Conservation (phyloP, 257 asterid genomes). For the Solanum lycopersicoides region DNA sequence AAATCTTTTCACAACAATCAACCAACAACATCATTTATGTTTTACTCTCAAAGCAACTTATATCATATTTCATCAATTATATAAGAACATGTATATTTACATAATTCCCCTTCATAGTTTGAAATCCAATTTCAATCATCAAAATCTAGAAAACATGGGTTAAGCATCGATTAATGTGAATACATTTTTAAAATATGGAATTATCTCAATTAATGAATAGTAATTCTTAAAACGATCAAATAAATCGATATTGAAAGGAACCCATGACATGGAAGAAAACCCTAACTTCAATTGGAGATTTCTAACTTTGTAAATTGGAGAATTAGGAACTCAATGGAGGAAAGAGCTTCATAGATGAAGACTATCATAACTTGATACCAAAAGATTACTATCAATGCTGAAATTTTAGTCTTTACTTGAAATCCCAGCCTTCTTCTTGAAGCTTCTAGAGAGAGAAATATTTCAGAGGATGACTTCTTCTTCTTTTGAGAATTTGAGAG, state of each 20-base stretch:
- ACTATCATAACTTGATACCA: neutral
- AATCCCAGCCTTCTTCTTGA: neutral
- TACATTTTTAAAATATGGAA: neutral
- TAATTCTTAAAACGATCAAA: neutral
- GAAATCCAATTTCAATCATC: no score
- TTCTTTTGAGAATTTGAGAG: no score
- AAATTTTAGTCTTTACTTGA: neutral
- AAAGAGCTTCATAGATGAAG: neutral
- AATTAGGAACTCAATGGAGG: neutral
- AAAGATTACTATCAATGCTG: neutral
- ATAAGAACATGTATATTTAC: no score
- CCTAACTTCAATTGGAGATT: neutral
- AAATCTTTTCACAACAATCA: no score
- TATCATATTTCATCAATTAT: no score
- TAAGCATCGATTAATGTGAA: no score
- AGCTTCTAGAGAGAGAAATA: neutral
- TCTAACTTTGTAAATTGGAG: neutral
- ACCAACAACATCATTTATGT: no score
- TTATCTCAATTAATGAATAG: no score
- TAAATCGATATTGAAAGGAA: no score
- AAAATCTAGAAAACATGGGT: no score
- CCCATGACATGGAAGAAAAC: neutral
- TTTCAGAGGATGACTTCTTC: neutral
- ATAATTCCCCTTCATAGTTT: no score
- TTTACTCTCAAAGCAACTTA: no score